Conservation (phyloP, 768 basidiomycete species). For the Amanita brunnescens region DNA sequence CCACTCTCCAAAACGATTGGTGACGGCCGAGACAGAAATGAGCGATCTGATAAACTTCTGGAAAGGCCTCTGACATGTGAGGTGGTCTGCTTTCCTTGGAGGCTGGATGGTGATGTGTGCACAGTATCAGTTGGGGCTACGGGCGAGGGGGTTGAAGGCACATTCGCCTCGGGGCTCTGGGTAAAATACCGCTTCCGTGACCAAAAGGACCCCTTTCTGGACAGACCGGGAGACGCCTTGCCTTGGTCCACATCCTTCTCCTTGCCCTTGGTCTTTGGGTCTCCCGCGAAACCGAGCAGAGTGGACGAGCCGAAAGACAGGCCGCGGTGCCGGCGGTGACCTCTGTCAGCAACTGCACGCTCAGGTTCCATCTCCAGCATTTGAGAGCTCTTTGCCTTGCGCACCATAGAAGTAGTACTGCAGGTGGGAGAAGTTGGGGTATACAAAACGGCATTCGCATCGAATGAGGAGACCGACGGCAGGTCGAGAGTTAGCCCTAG, state of each 20-base stretch:
- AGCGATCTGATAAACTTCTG: conserved; percentile 5
- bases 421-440: conserved; percentile 15
- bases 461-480: conserved; percentile 37
- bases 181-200: conserved; percentile 34
- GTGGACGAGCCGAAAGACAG: conserved; percentile 46
- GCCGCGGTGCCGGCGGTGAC: conserved; percentile 36
- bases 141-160: conserved; percentile 26
- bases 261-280: conserved; percentile 39
- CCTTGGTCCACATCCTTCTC: conserved; percentile 23
- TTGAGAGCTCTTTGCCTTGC: conserved; percentile 47
- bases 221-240: conserved; percentile 29
- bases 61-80: conserved; percentile 8
- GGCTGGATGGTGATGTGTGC: conserved; percentile 9
- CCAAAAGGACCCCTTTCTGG: conserved; percentile 65
- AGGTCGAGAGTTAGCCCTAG: conserved; percentile 49
- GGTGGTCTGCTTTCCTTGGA: conserved; percentile 13
- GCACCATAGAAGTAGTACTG: conserved; percentile 20
- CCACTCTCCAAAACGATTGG: not conserved
- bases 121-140: conserved; percentile 12
- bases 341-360: conserved; percentile 3
- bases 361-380: conserved; percentile 29
- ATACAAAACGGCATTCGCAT: conserved; percentile 43
- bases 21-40: not conserved
- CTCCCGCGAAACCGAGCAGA: conserved; percentile 26
- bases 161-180: not conserved